phyloP scores from a whole-genome alignment of 2,329 filamentous ascomycete species.

The Aureobasidium sp. region DNA sequence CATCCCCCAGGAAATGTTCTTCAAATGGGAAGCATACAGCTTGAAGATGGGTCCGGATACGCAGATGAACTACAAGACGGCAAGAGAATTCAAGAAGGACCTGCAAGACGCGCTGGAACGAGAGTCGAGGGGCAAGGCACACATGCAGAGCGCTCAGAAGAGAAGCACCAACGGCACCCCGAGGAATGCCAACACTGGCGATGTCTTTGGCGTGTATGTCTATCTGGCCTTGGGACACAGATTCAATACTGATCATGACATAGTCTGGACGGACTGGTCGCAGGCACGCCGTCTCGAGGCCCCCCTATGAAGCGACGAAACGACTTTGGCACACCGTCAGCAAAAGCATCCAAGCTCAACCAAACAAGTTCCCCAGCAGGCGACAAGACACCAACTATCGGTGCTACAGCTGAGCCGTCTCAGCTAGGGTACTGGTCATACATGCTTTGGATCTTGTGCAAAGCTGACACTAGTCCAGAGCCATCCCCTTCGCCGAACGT shows the following conservation, averaged over 20 bases:
- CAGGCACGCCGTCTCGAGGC: conserved; percentile 37
- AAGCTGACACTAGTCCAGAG: conserved; percentile 21
- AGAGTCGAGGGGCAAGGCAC: conserved; percentile 60
- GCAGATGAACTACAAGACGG: conserved; percentile 61
- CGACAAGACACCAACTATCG: conserved; percentile 27
- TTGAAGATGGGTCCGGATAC: conserved; percentile 87
- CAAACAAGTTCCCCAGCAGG: conserved; percentile 45
- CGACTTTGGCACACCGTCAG: conserved; percentile 44
- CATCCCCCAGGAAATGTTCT: conserved; percentile 79
- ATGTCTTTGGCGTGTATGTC: conserved; percentile 76
- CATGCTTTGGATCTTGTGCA: conserved; percentile 11
- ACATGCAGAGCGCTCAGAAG: conserved; percentile 52
- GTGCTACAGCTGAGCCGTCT: neutral
- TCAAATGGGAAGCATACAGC: conserved; percentile 98
- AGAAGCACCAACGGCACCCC: conserved; percentile 52
- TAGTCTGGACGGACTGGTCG: conserved; percentile 43
- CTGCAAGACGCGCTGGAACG: conserved; percentile 79
- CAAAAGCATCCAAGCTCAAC: conserved; percentile 39
- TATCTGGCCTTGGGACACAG: neutral
- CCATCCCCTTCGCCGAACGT: conserved; percentile 67
- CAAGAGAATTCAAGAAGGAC: conserved; percentile 75
- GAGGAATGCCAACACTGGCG: conserved; percentile 38
- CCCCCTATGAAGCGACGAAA: conserved; percentile 47
- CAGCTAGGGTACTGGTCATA: neutral
- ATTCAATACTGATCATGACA: neutral